Base-by-base conservation (phyloP, 306 rosid species). In the Cicer chorassanicum region DNA sequence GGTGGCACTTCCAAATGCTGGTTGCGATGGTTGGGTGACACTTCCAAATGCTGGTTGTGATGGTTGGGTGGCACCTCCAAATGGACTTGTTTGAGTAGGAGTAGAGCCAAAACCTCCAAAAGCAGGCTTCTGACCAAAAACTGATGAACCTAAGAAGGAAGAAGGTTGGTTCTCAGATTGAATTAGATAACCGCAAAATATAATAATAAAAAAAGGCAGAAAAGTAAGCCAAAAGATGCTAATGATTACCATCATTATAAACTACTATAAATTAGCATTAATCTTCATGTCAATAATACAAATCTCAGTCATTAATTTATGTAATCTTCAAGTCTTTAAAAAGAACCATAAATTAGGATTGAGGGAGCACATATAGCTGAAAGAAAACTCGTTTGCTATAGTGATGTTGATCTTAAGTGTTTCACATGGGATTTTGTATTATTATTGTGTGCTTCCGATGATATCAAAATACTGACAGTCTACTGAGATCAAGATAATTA, bases 41-140 rank as follows among this genome's bases (percentile, higher is more conserved):
- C 82, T 85, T 77, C 97, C 96, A 75, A 92, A 92, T 55, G 96
- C 92, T 43, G 97, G 90, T 73, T 90, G 98, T 48, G 99, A 89
- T 57, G 84, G 88, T 69, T 90, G 98, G 42, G 77, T 42, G 41
- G 97, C 68, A 75, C 83, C 82, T 73, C 97, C 96, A 75, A 92
- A 95, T 56, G 97, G 89, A 82, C 85, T 90, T 73, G 93, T 46
- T 86, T 87, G 93, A 78, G 93, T 71, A 50, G 92, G 80, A 54
- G 83, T 89, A 12, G 97, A 82, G 66, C 96, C 96, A 86, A 92
- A 95, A 46, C 83, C 95, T 66, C 97, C 98, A 81, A 87, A 89
- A 67, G 19, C 81, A 75, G 99, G 92, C 86, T 90, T 90, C 85
- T 95, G 97, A 62, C 97, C 93, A 79, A 95, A 95, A 67, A 61